Percentiles rank a stretch among this genome's conserved stretches.
Conservation (phyloP, 2,329 filamentous ascomycete genomes). For the Phaeosphaeriaceae sp. region DNA sequence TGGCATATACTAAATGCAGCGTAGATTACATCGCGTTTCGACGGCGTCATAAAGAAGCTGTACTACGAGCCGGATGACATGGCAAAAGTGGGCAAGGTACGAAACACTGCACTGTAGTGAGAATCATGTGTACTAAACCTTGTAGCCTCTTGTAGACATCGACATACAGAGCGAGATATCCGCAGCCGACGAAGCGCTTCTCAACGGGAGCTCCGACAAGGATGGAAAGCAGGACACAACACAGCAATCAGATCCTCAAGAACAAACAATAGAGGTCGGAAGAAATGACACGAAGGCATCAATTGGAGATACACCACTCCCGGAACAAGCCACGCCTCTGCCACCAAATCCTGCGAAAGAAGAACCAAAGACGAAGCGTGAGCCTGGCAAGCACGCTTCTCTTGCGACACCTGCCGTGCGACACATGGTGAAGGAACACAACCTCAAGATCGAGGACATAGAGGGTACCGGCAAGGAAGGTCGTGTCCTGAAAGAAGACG, state of each 20-base stretch:
- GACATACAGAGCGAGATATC: conserved; percentile 83
- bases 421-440: conserved; percentile 81
- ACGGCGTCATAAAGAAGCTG: conserved; percentile 93
- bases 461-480: conserved; percentile 89
- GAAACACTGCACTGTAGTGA: background rate
- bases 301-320: conserved; percentile 18
- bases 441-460: conserved; percentile 79
- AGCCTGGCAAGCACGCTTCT: conserved; percentile 70
- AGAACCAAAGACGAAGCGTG: conserved; percentile 26
- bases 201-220: conserved; percentile 42
- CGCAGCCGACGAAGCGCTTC: conserved; percentile 61
- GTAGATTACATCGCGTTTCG: conserved; percentile 93
- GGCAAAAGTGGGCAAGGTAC: conserved; percentile 83
- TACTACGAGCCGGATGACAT: conserved; percentile 97
- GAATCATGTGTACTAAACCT: conserved; percentile 17
- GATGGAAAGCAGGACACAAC: conserved; percentile 27
- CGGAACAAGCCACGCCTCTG: conserved; percentile 24
- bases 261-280: conserved; percentile 36
- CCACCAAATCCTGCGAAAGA: conserved; percentile 27
- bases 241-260: conserved; percentile 21
- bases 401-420: conserved; percentile 93
- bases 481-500: conserved; percentile 90
- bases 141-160: conserved; percentile 86
- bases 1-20: conserved; percentile 12
- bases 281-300: conserved; percentile 44